Conservation (phyloP, 192 early-diverging fungal genomes). For the Gonapodya prolifera region DNA sequence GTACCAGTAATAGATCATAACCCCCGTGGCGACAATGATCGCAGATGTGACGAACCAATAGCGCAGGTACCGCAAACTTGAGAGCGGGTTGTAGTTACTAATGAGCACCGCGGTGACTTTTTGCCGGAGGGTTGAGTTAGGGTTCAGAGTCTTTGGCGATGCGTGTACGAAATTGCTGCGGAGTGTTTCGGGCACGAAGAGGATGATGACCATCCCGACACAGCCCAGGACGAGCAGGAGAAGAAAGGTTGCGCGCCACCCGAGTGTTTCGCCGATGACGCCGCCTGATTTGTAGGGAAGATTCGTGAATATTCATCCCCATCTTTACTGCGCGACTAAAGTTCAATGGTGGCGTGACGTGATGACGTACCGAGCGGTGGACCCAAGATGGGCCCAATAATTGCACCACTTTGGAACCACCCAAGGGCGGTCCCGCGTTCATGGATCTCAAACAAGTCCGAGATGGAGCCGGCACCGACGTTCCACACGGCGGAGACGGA, state of each 20-base stretch:
- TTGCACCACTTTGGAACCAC: conserved; percentile 32
- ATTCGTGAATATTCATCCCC: no score
- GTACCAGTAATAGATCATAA: not conserved
- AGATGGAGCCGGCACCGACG: conserved; percentile 33
- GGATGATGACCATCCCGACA: not conserved
- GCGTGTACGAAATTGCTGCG: not conserved
- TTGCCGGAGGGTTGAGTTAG: not conserved
- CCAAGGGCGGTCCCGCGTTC: conserved; percentile 39
- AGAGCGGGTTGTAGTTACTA: not conserved
- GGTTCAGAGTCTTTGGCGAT: not conserved
- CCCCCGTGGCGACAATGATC: not conserved
- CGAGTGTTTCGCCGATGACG: not conserved
- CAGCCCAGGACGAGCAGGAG: not conserved
- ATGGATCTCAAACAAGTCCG: conserved; percentile 32
- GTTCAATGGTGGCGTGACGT: no score
- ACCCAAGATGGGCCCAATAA: conserved; percentile 35
- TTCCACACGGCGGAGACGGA: not conserved
- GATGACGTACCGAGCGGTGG: not conserved
- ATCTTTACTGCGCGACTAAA: no score
- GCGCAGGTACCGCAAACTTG: not conserved
- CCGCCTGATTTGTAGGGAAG: not conserved
- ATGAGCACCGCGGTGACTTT: not conserved
- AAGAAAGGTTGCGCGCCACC: not conserved
- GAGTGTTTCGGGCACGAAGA: not conserved
- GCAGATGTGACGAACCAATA: not conserved